Percentiles rank a stretch among this genome's conserved stretches.
These are phyloP conservation scores for Byssoonygena ceratinophila DNA, from an alignment of 2,329 filamentous ascomycete species.

Conservation along the genomic window DNA sequence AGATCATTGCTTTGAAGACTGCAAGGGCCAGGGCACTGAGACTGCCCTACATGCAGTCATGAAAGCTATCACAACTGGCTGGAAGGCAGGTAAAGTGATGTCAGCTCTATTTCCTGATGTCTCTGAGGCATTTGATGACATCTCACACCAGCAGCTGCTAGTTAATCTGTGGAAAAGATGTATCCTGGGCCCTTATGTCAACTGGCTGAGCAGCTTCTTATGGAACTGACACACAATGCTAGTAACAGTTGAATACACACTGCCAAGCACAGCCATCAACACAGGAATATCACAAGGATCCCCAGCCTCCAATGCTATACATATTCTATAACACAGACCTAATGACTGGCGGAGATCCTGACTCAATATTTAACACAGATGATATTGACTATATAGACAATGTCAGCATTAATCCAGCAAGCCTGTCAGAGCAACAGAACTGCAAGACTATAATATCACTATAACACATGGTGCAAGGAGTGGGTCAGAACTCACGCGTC, in stretches of 20 bases:
- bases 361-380: constrained; percentile 10
- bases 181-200: neutral
- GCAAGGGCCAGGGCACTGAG: constrained; percentile 12
- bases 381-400: constrained; percentile 15
- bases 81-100: constrained; percentile 9
- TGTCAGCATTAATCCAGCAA: constrained; percentile 11
- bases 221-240: constrained; percentile 15
- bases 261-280: neutral
- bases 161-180: constrained; percentile 7
- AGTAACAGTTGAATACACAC: constrained; percentile 14
- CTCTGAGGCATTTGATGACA: constrained; percentile 12
- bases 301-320: constrained; percentile 22
- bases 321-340: constrained; percentile 23
- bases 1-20: constrained; percentile 6
- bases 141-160: constrained; percentile 1
- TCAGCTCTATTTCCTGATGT: constrained; percentile 16
- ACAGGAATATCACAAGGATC: constrained; percentile 14
- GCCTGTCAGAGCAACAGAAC: constrained; percentile 12
- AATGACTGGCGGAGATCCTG: constrained; percentile 15
- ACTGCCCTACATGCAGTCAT: constrained; percentile 15
- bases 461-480: constrained; percentile 11
- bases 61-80: constrained; percentile 11
- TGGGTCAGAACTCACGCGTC: constrained; percentile 16
- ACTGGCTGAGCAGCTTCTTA: constrained; percentile 9
- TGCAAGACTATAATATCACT: constrained; percentile 17